Evolutionary conservation across 176 grass and related monocot species (phyloP).

Genomic region (Avena atlantica): DNA sequence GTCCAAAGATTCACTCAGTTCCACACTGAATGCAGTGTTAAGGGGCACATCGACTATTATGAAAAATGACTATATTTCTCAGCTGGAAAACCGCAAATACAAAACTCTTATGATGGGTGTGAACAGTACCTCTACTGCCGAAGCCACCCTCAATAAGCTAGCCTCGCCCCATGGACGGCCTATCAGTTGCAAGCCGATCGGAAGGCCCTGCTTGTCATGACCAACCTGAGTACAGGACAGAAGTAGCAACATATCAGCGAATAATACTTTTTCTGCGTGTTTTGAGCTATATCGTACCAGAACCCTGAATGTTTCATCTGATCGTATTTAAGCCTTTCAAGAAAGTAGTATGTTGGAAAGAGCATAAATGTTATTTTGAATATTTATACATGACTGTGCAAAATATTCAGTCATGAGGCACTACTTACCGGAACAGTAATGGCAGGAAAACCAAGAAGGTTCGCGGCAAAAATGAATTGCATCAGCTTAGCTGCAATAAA

Average conservation of each 20-base stretch:
- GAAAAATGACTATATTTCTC: background rate
- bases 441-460: constrained; percentile 94
- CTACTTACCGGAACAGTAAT: constrained; percentile 92
- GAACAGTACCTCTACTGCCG: constrained; percentile 76
- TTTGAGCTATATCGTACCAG: background rate
- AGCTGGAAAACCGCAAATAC: background rate
- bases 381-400: constrained; percentile 1
- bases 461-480: constrained; percentile 80
- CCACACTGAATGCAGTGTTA: background rate
- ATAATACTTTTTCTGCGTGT: background rate
- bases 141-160: constrained; percentile 89
- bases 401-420: background rate
- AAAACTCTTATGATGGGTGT: background rate
- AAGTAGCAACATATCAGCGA: constrained; percentile 14
- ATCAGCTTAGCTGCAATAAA: constrained; percentile 75
- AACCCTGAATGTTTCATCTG: background rate
- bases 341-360: constrained; percentile 22
- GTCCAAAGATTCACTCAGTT: background rate
- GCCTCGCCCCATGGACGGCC: constrained; percentile 96
- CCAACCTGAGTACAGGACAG: constrained; percentile 65
- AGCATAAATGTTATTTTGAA: background rate
- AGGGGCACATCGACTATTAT: background rate
- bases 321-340: background rate
- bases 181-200: constrained; percentile 95
- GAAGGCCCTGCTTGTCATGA: constrained; percentile 88